Evolutionary conservation across 2,329 filamentous ascomycete species (phyloP).

Genomic region (Domatiomyces catenatus): DNA sequence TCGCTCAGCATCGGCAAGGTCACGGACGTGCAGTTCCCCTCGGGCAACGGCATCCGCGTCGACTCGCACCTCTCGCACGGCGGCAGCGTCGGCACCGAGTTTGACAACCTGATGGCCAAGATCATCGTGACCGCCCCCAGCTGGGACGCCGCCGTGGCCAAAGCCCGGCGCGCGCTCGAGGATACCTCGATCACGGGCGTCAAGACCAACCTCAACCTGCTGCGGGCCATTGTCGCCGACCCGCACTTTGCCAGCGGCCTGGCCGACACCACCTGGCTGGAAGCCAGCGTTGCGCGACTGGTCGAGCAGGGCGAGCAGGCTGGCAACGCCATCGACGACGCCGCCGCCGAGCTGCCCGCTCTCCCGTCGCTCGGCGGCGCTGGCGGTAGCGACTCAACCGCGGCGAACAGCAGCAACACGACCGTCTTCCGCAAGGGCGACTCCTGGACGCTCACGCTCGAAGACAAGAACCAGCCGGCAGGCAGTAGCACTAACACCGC

Average conservation of each 20-base stretch:
- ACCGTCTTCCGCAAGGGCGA: constrained; percentile 43
- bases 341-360: constrained; percentile 15
- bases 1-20: constrained; percentile 47
- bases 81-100: constrained; percentile 37
- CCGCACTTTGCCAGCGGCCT: constrained; percentile 33
- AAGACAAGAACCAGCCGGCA: constrained; percentile 20
- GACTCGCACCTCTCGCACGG: constrained; percentile 39
- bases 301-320: constrained; percentile 23
- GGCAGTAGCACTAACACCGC: constrained; percentile 9
- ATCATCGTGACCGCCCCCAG: constrained; percentile 40
- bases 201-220: constrained; percentile 41
- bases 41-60: constrained; percentile 42
- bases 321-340: constrained; percentile 15
- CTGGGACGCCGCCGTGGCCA: constrained; percentile 38
- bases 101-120: constrained; percentile 46
- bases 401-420: constrained; percentile 1
- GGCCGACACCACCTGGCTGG: constrained; percentile 45
- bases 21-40: constrained; percentile 37
- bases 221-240: constrained; percentile 39
- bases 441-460: constrained; percentile 40
- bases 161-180: constrained; percentile 39
- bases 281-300: constrained; percentile 30
- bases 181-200: constrained; percentile 43
- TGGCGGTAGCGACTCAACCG: neutral
- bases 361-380: constrained; percentile 13